These are phyloP conservation scores for Trametes cinnabarina DNA, from an alignment of 768 basidiomycete genomes.

Conservation along the genomic window DNA sequence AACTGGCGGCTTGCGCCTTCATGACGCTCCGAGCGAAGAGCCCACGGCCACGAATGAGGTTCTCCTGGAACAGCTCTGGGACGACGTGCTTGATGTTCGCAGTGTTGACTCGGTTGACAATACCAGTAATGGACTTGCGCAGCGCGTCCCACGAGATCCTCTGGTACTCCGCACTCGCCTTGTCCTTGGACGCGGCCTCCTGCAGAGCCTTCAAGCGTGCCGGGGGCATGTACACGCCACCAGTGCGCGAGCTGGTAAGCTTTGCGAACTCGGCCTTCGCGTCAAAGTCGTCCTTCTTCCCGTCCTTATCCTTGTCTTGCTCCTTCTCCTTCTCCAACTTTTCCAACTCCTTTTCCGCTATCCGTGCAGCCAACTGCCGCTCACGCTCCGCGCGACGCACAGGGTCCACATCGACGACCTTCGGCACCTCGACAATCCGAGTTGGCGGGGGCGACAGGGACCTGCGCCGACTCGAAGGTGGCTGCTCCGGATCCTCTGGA, in stretches of 20 bases:
- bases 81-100: constrained; percentile 94
- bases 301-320: constrained; percentile 32
- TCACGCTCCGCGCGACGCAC: constrained; percentile 74
- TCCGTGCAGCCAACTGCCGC: constrained; percentile 69
- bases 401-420: constrained; percentile 73
- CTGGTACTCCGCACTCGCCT: constrained; percentile 86
- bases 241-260: constrained; percentile 74
- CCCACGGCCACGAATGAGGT: constrained; percentile 90
- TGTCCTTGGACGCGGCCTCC: constrained; percentile 77
- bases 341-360: constrained; percentile 68
- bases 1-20: constrained; percentile 96
- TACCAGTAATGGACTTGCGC: constrained; percentile 96
- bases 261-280: constrained; percentile 89
- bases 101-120: constrained; percentile 98
- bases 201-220: constrained; percentile 90
- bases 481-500: constrained; percentile 33
- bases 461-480: constrained; percentile 43
- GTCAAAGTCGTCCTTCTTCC: constrained; percentile 50
- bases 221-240: constrained; percentile 96
- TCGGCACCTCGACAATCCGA: constrained; percentile 40
- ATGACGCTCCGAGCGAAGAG: constrained; percentile 92
- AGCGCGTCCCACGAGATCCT: constrained; percentile 96
- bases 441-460: constrained; percentile 40
- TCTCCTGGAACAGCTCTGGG: constrained; percentile 89
- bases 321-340: constrained; percentile 51